Evolutionary conservation across 2,329 filamentous ascomycete genomes (phyloP), one percentile per base, ranked within the genome.

Genomic region (Epichloe gansuensis): DNA sequence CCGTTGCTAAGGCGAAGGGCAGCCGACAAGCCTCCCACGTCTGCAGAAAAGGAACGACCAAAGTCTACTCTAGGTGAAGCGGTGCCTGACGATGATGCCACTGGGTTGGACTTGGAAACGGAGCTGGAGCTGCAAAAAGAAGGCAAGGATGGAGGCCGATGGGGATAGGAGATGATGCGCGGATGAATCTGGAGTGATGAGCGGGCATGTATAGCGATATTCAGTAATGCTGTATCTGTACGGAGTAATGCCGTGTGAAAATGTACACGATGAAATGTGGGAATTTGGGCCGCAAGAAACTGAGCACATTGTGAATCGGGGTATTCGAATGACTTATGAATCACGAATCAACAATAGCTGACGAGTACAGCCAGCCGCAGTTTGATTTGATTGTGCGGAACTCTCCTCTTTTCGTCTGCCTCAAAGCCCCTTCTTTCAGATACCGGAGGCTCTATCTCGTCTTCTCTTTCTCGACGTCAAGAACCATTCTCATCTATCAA

Each of bases 91-190:
- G 75, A 72, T 46, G 72, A 68, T 35, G 65, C 68, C 21, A 67
- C 66, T 38, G 60, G 66, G 38, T 61, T 78, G 46, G 69, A 71
- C 28, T 60, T 72, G 28, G 69, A 72, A 52, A 64, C 78, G 4
- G 73, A 77, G 52, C 63, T 80, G 47, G 71, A 78, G 65, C 68
- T 80, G 61, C 72, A 81, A 66, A 73, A 75, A 58, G 64, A 75
- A 57, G 68, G 74, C 57, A 72, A 69, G 62, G 81, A 77, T 59
- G 82, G 72, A 59, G 77, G 68, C 3, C 78, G 81, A 61, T 90
- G 89, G 83, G 88, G 0, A 78, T 94, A 48, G 86, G 87, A 1
- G 90, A 95, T 64, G 89, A 95, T 63, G 82, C 86, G 25, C 77
- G 85, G 61, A 93, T 95, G 86, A 85, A 82, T 35, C 71, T 95